Evolutionary conservation across 805 yeast species (phyloP), one percentile per base, ranked within the genome.

Genomic region (Zygoascus bituminiphila): DNA sequence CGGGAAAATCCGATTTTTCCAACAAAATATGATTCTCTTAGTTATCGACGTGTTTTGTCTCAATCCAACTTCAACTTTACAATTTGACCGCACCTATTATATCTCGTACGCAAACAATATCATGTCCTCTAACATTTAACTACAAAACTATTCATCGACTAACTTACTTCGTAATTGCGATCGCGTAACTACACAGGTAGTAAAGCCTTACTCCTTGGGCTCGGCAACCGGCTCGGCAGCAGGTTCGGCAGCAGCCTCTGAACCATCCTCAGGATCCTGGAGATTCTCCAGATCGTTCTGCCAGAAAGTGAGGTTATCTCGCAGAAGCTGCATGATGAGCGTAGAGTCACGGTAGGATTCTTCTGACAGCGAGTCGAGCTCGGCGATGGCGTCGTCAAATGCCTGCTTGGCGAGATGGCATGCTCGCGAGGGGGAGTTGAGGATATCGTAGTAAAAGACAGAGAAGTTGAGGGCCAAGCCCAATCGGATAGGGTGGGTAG

Each of bases 331-430:
- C 98, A 91, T 93, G 68, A 91, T 91, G 70, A 91, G 81, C 60
- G 98, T 93, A 56, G 96, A 88, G 72, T 91, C 98, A 71, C 91
- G 88, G 81, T 91, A 91, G 57, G 96, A 86, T 75, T 91, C 98
- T 74, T 91, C 98, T 41, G 95, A 85, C 66, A 91, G 77, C 57
- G 98, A 87, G 74, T 91, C 98, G 68, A 91, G 81, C 74, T 93
- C 98, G 55, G 98, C 96, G 67, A 91, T 94, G 56, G 98, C 98
- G 67, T 91, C 98, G 71, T 91, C 98, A 61, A 93, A 91, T 33
- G 98, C 98, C 75, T 91, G 98, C 72, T 91, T 93, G 63, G 98
- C 98, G 71, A 91, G 81, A 70, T 89, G 95, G 71, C 98, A 91
- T 60, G 98, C 98, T 71, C 95, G 86, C 69, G 89, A 96, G 62